These are phyloP conservation scores for Claviceps citrina DNA, from an alignment of 2,329 filamentous ascomycete species.

Conservation along the genomic window DNA sequence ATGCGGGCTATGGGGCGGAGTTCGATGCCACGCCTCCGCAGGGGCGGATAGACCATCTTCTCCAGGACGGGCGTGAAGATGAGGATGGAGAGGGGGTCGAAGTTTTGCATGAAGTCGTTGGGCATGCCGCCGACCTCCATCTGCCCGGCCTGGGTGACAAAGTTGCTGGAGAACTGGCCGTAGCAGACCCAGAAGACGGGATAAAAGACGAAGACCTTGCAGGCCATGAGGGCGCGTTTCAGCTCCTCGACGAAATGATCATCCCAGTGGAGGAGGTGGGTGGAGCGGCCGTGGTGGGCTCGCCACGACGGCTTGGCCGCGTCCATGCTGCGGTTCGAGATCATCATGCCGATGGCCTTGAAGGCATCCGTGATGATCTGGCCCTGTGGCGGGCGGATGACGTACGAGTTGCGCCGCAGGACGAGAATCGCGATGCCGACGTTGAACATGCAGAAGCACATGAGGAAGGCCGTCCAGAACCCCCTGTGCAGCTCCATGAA, in stretches of 20 bases:
- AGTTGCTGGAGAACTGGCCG: slow-evolving; percentile 51
- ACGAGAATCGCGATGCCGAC: slow-evolving; percentile 40
- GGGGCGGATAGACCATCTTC: slow-evolving; percentile 42
- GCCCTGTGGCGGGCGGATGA: slow-evolving; percentile 41
- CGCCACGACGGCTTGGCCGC: slow-evolving; percentile 54
- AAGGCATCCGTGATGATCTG: slow-evolving; percentile 52
- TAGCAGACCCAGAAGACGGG: slow-evolving; percentile 56
- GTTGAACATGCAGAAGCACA: slow-evolving; percentile 46
- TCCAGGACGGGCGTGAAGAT: slow-evolving; percentile 53
- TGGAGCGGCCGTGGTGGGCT: slow-evolving; percentile 29
- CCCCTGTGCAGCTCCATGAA: slow-evolving; percentile 52
- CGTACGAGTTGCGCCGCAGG: slow-evolving; percentile 28
- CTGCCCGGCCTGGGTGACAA: slow-evolving; percentile 44
- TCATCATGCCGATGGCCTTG: slow-evolving; percentile 28
- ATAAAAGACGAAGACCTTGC: slow-evolving; percentile 54
- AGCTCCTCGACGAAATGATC: slow-evolving; percentile 59
- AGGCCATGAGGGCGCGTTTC: slow-evolving; percentile 50
- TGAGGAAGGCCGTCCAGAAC: slow-evolving; percentile 50
- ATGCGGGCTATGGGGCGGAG: slow-evolving; percentile 54
- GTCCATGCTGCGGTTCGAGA: slow-evolving; percentile 30
- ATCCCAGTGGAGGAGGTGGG: slow-evolving; percentile 41
- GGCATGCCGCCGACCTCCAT: slow-evolving; percentile 50
- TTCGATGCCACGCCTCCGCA: slow-evolving; percentile 40
- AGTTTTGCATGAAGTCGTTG: slow-evolving; percentile 55
- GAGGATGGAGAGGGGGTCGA: slow-evolving; percentile 51